Conservation (phyloP, 768 basidiomycete genomes). For the Cyathus striatus region DNA sequence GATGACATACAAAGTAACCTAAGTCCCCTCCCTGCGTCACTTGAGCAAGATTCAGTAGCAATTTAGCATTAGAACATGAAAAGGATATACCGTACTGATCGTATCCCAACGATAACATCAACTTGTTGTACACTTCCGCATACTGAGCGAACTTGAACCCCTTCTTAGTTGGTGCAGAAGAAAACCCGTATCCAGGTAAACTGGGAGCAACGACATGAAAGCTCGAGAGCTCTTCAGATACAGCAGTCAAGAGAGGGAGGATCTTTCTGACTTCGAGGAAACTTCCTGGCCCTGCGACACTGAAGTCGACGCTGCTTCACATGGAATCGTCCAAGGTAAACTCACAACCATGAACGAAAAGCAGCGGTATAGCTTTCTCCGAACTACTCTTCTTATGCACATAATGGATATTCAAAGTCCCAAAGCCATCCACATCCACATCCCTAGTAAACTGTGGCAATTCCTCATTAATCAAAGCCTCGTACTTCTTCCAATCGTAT, state of each 20-base stretch:
- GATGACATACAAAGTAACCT: constrained; percentile 29
- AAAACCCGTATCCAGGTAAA: constrained; percentile 61
- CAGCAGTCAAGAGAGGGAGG: constrained; percentile 43
- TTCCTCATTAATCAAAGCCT: constrained; percentile 41
- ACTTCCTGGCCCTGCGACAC: constrained; percentile 52
- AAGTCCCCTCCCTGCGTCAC: constrained; percentile 46
- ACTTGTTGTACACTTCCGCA: constrained; percentile 48
- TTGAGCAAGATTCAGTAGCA: constrained; percentile 4
- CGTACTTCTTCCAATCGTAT: constrained; percentile 50
- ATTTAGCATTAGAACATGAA: neutral
- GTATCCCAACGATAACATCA: constrained; percentile 47
- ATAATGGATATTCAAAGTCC: constrained; percentile 43
- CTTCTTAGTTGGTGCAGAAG: constrained; percentile 43
- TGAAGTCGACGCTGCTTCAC: neutral
- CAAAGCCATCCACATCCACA: constrained; percentile 42
- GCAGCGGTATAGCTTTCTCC: constrained; percentile 33
- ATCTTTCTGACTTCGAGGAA: constrained; percentile 56
- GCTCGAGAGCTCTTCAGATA: constrained; percentile 37
- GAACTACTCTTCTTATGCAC: constrained; percentile 44
- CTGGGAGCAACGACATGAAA: constrained; percentile 62
- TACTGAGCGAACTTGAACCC: constrained; percentile 44
- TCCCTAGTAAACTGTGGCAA: constrained; percentile 52
- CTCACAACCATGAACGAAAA: constrained; percentile 47
- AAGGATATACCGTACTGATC: constrained; percentile 35
- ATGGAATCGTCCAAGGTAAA: constrained; percentile 1